Conservation (phyloP, 805 yeast genomes). For the Tetrapisispora taiwanensis region DNA sequence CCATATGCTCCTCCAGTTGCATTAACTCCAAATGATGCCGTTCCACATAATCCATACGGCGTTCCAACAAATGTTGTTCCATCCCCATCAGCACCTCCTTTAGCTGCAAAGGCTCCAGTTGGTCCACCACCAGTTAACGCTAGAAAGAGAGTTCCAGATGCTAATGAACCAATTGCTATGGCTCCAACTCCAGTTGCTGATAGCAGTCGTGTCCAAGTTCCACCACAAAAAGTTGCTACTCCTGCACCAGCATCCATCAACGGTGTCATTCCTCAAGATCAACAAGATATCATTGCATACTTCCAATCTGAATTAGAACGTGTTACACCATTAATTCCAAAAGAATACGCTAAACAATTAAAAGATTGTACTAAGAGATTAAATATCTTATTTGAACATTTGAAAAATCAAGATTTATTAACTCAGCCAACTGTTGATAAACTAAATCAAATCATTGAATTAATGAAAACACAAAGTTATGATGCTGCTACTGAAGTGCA, state of each 20-base stretch:
- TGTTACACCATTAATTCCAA: constrained; percentile 67
- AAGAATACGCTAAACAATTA: constrained; percentile 59
- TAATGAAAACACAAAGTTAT: constrained; percentile 47
- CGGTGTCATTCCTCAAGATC: constrained; percentile 40
- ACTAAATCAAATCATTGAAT: constrained; percentile 41
- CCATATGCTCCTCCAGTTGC: constrained; percentile 33
- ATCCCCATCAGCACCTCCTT: constrained; percentile 12
- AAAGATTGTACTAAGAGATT: constrained; percentile 77
- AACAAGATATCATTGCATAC: constrained; percentile 47
- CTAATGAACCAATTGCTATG: constrained; percentile 3
- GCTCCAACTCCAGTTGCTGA: constrained; percentile 9
- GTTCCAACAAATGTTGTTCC: constrained; percentile 9
- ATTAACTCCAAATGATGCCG: constrained; percentile 16
- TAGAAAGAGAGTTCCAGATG: constrained; percentile 15
- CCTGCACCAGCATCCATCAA: constrained; percentile 18
- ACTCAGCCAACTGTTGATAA: constrained; percentile 45
- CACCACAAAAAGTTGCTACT: constrained; percentile 17
- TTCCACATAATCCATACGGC: constrained; percentile 16
- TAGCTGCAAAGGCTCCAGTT: constrained; percentile 22
- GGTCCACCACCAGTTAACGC: constrained; percentile 28
- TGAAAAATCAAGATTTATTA: constrained; percentile 62
- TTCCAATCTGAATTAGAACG: constrained; percentile 46
- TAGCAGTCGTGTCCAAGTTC: constrained; percentile 20
- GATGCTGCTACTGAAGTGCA: constrained; percentile 47
- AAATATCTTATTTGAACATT: constrained; percentile 61